phyloP scores from a whole-genome alignment of 108 stramenopile genomes.

The Cyclotella sp. region DNA sequence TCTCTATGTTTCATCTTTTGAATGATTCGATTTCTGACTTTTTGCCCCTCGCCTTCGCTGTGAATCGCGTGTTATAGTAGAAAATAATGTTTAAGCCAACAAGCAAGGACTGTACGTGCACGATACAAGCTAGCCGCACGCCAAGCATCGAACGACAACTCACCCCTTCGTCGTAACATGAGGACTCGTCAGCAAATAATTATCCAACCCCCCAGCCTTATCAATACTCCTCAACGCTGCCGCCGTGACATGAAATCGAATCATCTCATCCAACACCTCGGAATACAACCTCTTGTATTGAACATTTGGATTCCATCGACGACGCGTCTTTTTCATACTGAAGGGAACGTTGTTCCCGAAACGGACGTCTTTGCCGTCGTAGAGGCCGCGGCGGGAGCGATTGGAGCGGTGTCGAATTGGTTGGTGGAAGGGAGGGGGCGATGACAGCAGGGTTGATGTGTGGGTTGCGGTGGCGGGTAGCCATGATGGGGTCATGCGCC shows the following conservation, averaged over 20 bases:
- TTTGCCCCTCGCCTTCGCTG: conserved; percentile 38
- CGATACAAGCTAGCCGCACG: background rate
- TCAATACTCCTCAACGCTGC: conserved; percentile 80
- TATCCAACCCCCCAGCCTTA: conserved; percentile 84
- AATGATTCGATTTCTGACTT: conserved; percentile 35
- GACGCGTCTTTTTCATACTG: conserved; percentile 72
- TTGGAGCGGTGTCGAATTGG: conserved; percentile 67
- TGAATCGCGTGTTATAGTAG: background rate
- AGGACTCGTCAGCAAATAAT: conserved; percentile 76
- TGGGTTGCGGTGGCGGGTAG: background rate
- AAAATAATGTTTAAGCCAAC: background rate
- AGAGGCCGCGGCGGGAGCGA: conserved; percentile 81
- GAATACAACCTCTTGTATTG: conserved; percentile 77
- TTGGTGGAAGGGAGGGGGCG: background rate
- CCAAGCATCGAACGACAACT: conserved; percentile 2
- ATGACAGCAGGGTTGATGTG: background rate
- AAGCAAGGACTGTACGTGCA: background rate
- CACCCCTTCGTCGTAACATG: conserved; percentile 56
- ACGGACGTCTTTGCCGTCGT: conserved; percentile 84
- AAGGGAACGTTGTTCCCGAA: conserved; percentile 83
- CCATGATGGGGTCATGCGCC: background rate
- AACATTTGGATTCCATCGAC: conserved; percentile 87
- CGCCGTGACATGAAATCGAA: conserved; percentile 84
- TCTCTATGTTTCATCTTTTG: conserved; percentile 45
- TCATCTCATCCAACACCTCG: conserved; percentile 83